Evolutionary conservation across 1,139 yeast species (phyloP), one percentile per base, ranked within the genome.

Genomic region (Hyphopichia pseudoburtonii): DNA sequence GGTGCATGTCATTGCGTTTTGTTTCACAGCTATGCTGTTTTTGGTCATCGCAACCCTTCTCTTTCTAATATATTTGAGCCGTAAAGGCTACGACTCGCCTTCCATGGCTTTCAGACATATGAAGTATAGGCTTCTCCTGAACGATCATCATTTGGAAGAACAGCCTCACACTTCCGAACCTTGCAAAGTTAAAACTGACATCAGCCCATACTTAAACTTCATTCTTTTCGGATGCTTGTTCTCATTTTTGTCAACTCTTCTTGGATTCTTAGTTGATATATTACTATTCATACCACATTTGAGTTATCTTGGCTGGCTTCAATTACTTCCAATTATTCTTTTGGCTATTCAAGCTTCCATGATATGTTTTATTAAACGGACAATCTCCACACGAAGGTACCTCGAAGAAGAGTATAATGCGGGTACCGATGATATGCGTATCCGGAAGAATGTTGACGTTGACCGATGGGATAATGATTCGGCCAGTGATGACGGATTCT

Each of bases 401-500:
- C 58, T 68, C 32, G 67, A 66, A 30, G 65, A 60, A 19, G 63
- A 56, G 12, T 47, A 53, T 15, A 53, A 47, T 15, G 55, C 60
- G 36, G 60, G 51, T 10, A 60, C 61, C 40, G 72, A 66, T 40
- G 74, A 67, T 33, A 66, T 70, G 73, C 51, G 71, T 39, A 48
- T 54, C 38, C 50, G 61, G 32, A 46, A 56, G 18, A 52, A 50
- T 25, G 43, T 51, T 4, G 48, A 45, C 22, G 50, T 48, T 23
- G 38, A 47, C 29, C 33, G 56, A 15, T 50, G 55, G 51, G 39
- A 43, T 5, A 52, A 54, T 34, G 74, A 67, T 36, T 47, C 58
- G 12, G 65, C 54, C 7, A 69, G 76, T 45, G 77, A 71, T 37
- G 76, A 70, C 43, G 76, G 76, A 8, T 69, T 71, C 38, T 66